Evolutionary conservation across 2,329 filamentous ascomycete species (phyloP).

Genomic region (Aureobasidium uvarum): DNA sequence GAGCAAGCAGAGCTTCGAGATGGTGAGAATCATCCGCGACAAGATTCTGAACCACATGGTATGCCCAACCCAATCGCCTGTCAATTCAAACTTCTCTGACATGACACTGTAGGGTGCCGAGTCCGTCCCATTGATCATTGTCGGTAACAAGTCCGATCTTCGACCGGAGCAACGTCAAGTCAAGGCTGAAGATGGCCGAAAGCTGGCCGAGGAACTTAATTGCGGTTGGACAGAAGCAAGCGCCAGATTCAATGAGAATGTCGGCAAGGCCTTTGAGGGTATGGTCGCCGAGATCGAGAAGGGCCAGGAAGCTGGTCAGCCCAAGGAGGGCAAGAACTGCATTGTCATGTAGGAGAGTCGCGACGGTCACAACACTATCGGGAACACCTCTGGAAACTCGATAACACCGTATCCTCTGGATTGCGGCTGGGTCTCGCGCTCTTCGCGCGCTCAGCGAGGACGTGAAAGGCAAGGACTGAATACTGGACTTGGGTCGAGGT

Average conservation of each 20-base stretch:
- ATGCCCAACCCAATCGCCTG: conserved; percentile 39
- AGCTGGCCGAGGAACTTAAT: conserved; percentile 78
- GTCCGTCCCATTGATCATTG: conserved; percentile 87
- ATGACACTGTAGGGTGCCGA: conserved; percentile 69
- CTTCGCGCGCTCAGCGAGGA: not conserved
- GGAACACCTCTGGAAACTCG: not conserved
- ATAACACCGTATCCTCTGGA: not conserved
- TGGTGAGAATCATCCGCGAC: conserved; percentile 92
- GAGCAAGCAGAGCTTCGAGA: conserved; percentile 91
- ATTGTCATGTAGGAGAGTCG: conserved; percentile 66
- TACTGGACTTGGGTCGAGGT: not conserved
- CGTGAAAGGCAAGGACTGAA: not conserved
- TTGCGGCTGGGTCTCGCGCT: not conserved
- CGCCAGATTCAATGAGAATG: conserved; percentile 91
- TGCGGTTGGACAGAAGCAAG: conserved; percentile 95
- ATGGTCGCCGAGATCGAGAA: conserved; percentile 96
- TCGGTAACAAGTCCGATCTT: conserved; percentile 96
- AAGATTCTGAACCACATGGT: conserved; percentile 97
- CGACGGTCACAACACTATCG: not conserved
- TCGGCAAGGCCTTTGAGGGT: conserved; percentile 86
- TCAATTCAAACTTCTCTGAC: not conserved
- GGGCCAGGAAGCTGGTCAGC: conserved; percentile 75
- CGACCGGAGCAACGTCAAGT: conserved; percentile 92
- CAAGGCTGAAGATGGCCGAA: conserved; percentile 77
- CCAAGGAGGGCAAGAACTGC: conserved; percentile 82